phyloP scores from a whole-genome alignment of 345 rosid species.

The Eucalyptus polybractea region DNA sequence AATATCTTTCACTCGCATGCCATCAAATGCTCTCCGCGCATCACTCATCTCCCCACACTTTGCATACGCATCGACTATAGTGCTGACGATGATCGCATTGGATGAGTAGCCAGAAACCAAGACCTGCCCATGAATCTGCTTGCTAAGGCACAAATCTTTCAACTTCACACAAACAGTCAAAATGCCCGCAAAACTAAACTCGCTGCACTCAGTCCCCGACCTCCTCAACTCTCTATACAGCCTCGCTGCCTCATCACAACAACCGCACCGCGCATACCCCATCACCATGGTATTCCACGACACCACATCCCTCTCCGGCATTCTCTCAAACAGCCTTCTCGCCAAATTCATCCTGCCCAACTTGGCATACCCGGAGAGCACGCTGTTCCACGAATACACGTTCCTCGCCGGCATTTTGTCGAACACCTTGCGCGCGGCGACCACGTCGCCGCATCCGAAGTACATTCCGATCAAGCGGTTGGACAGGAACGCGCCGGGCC shows the following conservation, averaged over 20 bases:
- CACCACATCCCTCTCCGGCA: slow-evolving; percentile 59
- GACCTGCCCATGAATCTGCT: slow-evolving; percentile 79
- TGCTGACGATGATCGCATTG: slow-evolving; percentile 49
- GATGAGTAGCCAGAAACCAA: slow-evolving; percentile 40
- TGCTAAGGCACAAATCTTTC: slow-evolving; percentile 22
- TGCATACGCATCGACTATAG: slow-evolving; percentile 49
- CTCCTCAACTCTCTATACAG: slow-evolving; percentile 46
- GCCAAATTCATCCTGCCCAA: slow-evolving; percentile 51
- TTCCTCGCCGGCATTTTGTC: slow-evolving; percentile 45
- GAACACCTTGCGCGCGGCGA: slow-evolving; percentile 46
- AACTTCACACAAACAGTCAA: slow-evolving; percentile 48
- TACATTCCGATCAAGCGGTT: slow-evolving; percentile 51
- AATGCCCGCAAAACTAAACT: slow-evolving; percentile 57
- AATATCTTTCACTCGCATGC: slow-evolving; percentile 45
- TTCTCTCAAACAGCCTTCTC: slow-evolving; percentile 49
- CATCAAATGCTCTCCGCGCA: slow-evolving; percentile 52
- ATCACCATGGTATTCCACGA: slow-evolving; percentile 83
- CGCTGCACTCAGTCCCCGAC: slow-evolving; percentile 35
- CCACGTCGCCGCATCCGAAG: slow-evolving; percentile 27
- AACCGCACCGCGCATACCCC: slow-evolving; percentile 40
- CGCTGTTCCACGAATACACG: slow-evolving; percentile 56
- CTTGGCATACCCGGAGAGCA: slow-evolving; percentile 62
- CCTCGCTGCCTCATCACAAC: slow-evolving; percentile 18
- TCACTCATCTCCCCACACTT: slow-evolving; percentile 49
- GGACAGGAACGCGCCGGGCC: slow-evolving; percentile 33